A percentile compares a stretch with the other conserved stretches of the same genome.
These are phyloP conservation scores for Rhynchospora breviuscula DNA, from an alignment of 176 grass and related monocot genomes.

Conservation along the genomic window DNA sequence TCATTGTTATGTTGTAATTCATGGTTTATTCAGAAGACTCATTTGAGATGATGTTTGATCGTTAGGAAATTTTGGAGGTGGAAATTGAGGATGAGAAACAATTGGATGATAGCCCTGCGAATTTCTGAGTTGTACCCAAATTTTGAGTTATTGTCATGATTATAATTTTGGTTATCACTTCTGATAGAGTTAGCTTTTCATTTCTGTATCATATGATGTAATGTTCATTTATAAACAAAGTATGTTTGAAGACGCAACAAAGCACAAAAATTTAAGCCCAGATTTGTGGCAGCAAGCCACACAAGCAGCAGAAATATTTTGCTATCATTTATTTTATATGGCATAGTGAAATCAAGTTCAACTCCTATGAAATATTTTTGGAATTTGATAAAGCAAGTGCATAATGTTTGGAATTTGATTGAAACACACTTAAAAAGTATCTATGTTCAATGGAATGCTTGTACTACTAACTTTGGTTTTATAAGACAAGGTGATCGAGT, in stretches of 20 bases:
- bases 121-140: conserved; percentile 45
- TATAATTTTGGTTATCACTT: not conserved
- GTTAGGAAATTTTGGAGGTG: conserved; percentile 83
- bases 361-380: not conserved
- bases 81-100: conserved; percentile 92
- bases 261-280: not conserved
- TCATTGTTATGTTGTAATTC: not conserved
- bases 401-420: not conserved
- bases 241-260: not conserved
- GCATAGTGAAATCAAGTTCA: not conserved
- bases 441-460: not conserved
- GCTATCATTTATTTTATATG: not conserved
- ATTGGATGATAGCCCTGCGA: conserved; percentile 70
- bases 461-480: conserved; percentile 12
- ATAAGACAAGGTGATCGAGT: conserved; percentile 10
- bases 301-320: not conserved
- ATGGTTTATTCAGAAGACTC: not conserved
- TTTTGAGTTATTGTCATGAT: not conserved
- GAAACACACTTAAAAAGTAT: not conserved
- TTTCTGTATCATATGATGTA: conserved; percentile 2
- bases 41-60: not conserved
- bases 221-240: not conserved
- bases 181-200: not conserved
- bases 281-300: not conserved
- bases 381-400: not conserved